Conservation (phyloP, 2,329 filamentous ascomycete species). For the Aspergillus tamarii region DNA sequence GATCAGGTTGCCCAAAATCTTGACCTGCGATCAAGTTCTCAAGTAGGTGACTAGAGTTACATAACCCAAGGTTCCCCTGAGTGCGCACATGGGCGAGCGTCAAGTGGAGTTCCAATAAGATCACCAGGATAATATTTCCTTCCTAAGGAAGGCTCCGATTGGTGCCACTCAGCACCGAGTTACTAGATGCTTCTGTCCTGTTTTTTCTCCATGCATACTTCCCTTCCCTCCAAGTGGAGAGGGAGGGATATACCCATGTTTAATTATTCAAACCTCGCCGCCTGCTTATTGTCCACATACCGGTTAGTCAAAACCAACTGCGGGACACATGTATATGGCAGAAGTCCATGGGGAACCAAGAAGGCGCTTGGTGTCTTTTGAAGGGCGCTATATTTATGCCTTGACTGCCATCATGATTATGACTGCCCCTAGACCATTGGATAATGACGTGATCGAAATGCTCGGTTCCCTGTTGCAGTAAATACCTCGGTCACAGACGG, state of each 20-base stretch:
- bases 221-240: background rate
- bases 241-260: background rate
- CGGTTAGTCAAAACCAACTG: background rate
- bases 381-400: background rate
- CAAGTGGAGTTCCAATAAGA: slow-evolving; percentile 27
- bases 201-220: slow-evolving; percentile 2
- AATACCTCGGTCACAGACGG: too few relatives aligned
- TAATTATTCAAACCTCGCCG: background rate
- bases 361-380: background rate
- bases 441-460: background rate
- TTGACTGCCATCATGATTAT: background rate
- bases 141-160: slow-evolving; percentile 21
- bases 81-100: background rate
- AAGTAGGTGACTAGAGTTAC: background rate
- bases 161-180: slow-evolving; percentile 16
- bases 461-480: background rate
- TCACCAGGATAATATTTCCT: slow-evolving; percentile 28
- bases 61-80: slow-evolving; percentile 2
- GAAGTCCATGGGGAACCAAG: background rate
- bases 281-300: background rate
- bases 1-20: background rate
- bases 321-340: background rate
- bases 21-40: background rate
- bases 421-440: background rate
- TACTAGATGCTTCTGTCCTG: slow-evolving; percentile 16